Conservation (phyloP, 2,329 filamentous ascomycete species). For the Sclerotinia glacialis region DNA sequence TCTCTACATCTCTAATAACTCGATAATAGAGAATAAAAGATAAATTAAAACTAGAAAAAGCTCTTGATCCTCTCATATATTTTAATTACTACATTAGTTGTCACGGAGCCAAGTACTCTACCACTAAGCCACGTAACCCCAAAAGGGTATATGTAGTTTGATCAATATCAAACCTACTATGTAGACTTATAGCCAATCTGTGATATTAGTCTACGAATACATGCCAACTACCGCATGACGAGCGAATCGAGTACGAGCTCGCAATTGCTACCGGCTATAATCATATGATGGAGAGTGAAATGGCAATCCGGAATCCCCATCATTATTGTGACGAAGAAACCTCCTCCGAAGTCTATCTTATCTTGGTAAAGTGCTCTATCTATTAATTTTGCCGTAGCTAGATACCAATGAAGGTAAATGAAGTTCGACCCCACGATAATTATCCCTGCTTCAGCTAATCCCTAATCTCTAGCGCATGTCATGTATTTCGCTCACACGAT, state of each 20-base stretch:
- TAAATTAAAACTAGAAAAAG: background rate
- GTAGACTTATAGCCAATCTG: too few relatives aligned
- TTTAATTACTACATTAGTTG: background rate
- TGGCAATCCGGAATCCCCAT: too few relatives aligned
- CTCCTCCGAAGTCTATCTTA: too few relatives aligned
- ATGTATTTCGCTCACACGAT: too few relatives aligned
- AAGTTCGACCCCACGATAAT: background rate
- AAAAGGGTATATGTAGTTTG: too few relatives aligned
- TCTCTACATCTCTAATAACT: background rate
- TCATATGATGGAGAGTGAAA: background rate
- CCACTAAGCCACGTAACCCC: too few relatives aligned
- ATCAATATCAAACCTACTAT: too few relatives aligned
- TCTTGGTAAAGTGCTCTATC: background rate
- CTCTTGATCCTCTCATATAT: background rate
- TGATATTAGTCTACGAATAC: background rate
- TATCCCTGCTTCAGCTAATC: background rate
- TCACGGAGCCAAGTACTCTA: too few relatives aligned
- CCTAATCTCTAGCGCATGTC: background rate
- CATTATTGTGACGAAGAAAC: too few relatives aligned
- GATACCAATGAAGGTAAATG: too few relatives aligned
- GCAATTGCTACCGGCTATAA: background rate
- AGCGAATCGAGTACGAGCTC: background rate
- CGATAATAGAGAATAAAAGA: background rate
- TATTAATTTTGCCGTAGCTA: too few relatives aligned
- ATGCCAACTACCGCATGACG: background rate